Evolutionary conservation across 2,329 filamentous ascomycete genomes (phyloP), one percentile per base, ranked within the genome.

Genomic region (Penicillium crustosum): DNA sequence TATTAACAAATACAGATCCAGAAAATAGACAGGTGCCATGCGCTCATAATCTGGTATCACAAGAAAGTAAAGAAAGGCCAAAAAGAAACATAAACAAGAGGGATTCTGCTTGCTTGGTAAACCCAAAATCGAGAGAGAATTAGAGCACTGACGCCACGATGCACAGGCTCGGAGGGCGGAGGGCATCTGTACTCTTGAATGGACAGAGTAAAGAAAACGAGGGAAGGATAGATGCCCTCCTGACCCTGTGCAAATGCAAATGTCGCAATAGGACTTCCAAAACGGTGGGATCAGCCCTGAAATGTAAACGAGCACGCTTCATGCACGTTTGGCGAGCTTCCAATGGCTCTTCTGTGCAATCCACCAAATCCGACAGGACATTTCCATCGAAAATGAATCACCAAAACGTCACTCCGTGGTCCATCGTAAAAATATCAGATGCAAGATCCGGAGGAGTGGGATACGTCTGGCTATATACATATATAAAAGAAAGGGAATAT

Each of bases 11-110:
- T 70, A 70, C 65, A 71, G 63, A 63, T 62, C 65, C 57, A 70
- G 66, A 66, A 66, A 59, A 53, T 63, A 67, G 56, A 64, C 61
- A 59, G 53, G 55, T 69, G 53, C 64, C 62, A 53, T 59, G 53
- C 65, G 69, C 68, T 71, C 68, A 59, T 70, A 68, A 66, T 64
- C 66, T 71, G 70, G 68, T 71, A 71, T 72, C 69, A 67, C 63
- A 61, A 44, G 63, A 61, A 53, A 54, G 31, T 35, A 53, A 53
- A 49, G 54, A 55, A 36, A 31, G 38, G 21, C 21, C 57, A 49
- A 52, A 58, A 51, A 27, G 48, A 27, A 53, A n/a, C 36, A 23
- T 51, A 25, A 43, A 53, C 47, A 57, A 55, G 39, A 61, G 53
- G 10, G 49, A 48, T 35, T 35, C 27, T n/a, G 33, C 47, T 59